Evolutionary conservation across 352 stramenopile species (phyloP), one percentile per base, ranked within the genome.

Genomic region (Phytopythium mirpurense): DNA sequence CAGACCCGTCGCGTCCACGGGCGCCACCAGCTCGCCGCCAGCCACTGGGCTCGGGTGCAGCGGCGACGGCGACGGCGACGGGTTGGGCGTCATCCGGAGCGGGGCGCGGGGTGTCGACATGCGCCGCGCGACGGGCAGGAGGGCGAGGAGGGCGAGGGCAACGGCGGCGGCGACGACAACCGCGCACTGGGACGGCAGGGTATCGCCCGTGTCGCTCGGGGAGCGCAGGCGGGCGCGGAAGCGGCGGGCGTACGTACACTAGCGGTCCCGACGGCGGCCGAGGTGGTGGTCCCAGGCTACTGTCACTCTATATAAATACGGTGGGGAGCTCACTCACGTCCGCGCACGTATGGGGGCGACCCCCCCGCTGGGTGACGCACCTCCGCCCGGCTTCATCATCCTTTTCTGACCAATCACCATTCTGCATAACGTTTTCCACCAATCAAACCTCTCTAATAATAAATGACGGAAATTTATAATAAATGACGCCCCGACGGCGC

Each of bases 1-100:
- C 18, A 45, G 50, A 23, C 50, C 35, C 24, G 66, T 58, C 19
- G 52, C 58, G 55, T 72, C 71, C 63, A 75, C 71, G 29, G 19
- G 31, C 45, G 37, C 37, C n/a, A 47, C 16, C 43, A 41, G 5
- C 23, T 54, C 51, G 45, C 5, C 21, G 49, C 21, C 42, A n/a
- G n/a, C n/a, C n/a, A n/a, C n/a, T n/a, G n/a, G n/a, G n/a, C n/a
- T n/a, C n/a, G n/a, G n/a, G n/a, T n/a, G n/a, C n/a, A n/a, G n/a
- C n/a, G n/a, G n/a, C n/a, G n/a, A n/a, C n/a, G n/a, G n/a, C n/a
- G n/a, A n/a, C n/a, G n/a, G n/a, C n/a, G n/a, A n/a, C n/a, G n/a
- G n/a, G n/a, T n/a, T n/a, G n/a, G n/a, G n/a, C n/a, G n/a, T n/a
- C n/a, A n/a, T n/a, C n/a, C n/a, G n/a, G n/a, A n/a, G n/a, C n/a